Percentiles rank a stretch among this genome's conserved stretches.
These are phyloP conservation scores for Lactarius sanguifluus DNA, from an alignment of 768 basidiomycete species.

Conservation along the genomic window DNA sequence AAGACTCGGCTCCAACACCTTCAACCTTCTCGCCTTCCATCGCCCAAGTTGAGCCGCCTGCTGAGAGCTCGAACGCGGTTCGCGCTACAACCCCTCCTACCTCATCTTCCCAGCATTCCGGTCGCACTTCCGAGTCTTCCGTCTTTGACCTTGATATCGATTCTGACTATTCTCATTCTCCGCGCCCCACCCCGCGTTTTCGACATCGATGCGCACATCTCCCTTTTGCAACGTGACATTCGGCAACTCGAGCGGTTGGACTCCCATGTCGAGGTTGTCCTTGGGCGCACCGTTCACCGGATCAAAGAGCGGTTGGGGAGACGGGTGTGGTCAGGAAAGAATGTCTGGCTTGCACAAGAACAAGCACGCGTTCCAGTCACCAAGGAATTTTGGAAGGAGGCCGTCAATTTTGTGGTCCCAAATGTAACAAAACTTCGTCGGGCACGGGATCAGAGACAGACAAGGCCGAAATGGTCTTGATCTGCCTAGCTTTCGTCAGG, in stretches of 20 bases:
- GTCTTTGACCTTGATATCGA: slow-evolving; percentile 40
- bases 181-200: slow-evolving; percentile 42
- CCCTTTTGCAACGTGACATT: slow-evolving; percentile 55
- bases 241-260: slow-evolving; percentile 49
- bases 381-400: slow-evolving; percentile 48
- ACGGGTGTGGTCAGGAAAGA: slow-evolving; percentile 64
- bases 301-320: slow-evolving; percentile 77
- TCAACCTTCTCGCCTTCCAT: background rate
- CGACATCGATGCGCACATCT: slow-evolving; percentile 55
- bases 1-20: background rate
- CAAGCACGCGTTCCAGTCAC: slow-evolving; percentile 39
- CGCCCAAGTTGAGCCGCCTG: no score
- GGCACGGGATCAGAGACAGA: background rate
- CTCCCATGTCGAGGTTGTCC: slow-evolving; percentile 41
- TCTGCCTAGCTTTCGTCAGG: background rate
- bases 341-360: slow-evolving; percentile 50
- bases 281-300: slow-evolving; percentile 56
- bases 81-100: background rate
- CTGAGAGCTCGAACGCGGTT: background rate
- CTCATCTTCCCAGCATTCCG: background rate
- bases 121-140: slow-evolving; percentile 12
- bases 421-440: slow-evolving; percentile 5
- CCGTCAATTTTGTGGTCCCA: slow-evolving; percentile 45
- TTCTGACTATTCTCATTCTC: slow-evolving; percentile 30
- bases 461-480: background rate